Conservation (phyloP, 495 filamentous ascomycete genomes). For the Cryomyces minteri region DNA sequence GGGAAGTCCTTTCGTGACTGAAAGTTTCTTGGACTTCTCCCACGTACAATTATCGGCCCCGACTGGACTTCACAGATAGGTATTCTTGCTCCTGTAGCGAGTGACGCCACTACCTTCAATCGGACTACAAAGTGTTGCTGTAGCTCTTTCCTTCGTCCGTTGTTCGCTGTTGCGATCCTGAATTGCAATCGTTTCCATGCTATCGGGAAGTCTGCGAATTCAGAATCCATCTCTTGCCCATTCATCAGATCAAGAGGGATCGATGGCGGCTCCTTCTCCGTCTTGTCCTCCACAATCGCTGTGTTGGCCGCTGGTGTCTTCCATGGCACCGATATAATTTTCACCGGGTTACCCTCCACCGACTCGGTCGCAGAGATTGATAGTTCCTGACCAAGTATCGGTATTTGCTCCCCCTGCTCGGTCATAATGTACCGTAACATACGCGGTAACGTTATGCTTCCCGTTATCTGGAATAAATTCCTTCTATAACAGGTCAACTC, state of each 20-base stretch:
- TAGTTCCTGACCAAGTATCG: slow-evolving; percentile 55
- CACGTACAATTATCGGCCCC: slow-evolving; percentile 49
- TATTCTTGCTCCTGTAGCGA: slow-evolving; percentile 37
- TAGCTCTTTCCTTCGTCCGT: slow-evolving; percentile 50
- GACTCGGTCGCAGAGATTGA: slow-evolving; percentile 77
- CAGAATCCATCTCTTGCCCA: slow-evolving; percentile 58
- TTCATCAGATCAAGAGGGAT: slow-evolving; percentile 56
- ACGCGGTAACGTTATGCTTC: slow-evolving; percentile 59
- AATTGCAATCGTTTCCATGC: slow-evolving; percentile 88
- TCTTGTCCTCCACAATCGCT: slow-evolving; percentile 37
- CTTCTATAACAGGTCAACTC: slow-evolving; percentile 86
- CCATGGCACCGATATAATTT: slow-evolving; percentile 88
- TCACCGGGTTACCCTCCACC: slow-evolving; percentile 71
- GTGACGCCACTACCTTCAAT: slow-evolving; percentile 40
- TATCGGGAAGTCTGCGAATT: slow-evolving; percentile 65
- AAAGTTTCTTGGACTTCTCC: slow-evolving; percentile 49
- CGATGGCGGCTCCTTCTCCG: slow-evolving; percentile 45
- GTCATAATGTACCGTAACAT: slow-evolving; percentile 55
- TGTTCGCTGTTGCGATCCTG: slow-evolving; percentile 78
- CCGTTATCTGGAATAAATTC: slow-evolving; percentile 79
- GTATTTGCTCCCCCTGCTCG: slow-evolving; percentile 58
- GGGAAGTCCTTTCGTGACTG: slow-evolving; percentile 48
- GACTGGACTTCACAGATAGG: slow-evolving; percentile 41
- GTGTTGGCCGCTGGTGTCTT: slow-evolving; percentile 58
- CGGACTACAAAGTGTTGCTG: slow-evolving; percentile 56